A percentile compares a stretch with the other conserved stretches of the same genome.
These are phyloP conservation scores for Paraphaeosphaeria sporulosa DNA, from an alignment of 2,329 filamentous ascomycete species.

Conservation along the genomic window DNA sequence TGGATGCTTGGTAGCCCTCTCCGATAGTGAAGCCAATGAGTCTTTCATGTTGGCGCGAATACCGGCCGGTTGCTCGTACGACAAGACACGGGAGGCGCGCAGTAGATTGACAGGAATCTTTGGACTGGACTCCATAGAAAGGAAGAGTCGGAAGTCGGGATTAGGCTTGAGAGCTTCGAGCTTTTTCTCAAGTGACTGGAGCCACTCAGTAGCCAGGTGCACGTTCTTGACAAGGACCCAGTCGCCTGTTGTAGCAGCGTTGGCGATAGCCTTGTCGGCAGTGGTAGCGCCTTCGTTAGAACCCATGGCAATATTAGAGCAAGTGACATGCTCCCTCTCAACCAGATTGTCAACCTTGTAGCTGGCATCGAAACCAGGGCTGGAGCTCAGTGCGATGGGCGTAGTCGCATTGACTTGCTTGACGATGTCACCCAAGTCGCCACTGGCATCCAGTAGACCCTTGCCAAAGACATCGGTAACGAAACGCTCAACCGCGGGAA, in stretches of 20 bases:
- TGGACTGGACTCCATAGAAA: constrained; percentile 96
- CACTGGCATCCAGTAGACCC: constrained; percentile 80
- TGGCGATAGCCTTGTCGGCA: constrained; percentile 93
- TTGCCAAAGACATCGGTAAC: constrained; percentile 84
- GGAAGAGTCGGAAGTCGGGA: constrained; percentile 89
- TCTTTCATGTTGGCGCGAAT: constrained; percentile 99
- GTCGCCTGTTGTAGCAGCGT: constrained; percentile 87
- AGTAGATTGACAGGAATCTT: constrained; percentile 98
- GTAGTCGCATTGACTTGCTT: constrained; percentile 82
- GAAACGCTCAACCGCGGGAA: constrained; percentile 91
- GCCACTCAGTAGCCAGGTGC: constrained; percentile 92
- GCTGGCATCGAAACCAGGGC: constrained; percentile 94
- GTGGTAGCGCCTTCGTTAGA: constrained; percentile 92
- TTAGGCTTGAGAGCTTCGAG: constrained; percentile 96
- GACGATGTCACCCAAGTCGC: constrained; percentile 86
- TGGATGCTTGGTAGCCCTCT: constrained; percentile 78
- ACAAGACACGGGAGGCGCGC: constrained; percentile 89
- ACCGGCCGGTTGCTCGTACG: constrained; percentile 98
- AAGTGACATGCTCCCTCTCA: constrained; percentile 79
- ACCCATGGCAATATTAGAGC: constrained; percentile 98
- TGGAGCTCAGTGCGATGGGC: constrained; percentile 91
- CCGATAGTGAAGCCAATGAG: constrained; percentile 82
- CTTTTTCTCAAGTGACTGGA: constrained; percentile 96
- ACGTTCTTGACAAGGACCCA: constrained; percentile 99
- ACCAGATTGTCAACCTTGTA: constrained; percentile 99